Evolutionary conservation across 1,139 yeast genomes (phyloP), one percentile per base, ranked within the genome.

Genomic region (Yamadazyma triangularis): DNA sequence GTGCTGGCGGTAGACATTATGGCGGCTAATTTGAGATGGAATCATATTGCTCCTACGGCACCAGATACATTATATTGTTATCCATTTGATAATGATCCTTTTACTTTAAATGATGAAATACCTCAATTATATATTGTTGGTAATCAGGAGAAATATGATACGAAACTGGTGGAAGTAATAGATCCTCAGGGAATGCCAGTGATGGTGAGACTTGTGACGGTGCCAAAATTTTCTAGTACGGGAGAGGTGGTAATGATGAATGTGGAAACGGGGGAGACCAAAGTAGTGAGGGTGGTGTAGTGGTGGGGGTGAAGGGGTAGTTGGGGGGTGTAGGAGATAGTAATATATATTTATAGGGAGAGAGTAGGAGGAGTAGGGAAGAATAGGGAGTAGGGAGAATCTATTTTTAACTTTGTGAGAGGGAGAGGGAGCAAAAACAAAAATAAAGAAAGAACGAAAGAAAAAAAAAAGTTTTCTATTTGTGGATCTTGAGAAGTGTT

Each of bases 21-120:
- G 65, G 83, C 79, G 42, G 69, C 78, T 6, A 81, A 85, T 1
- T 53, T 93, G 24, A 60, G 66, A 32, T 91, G 96, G 95, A 91
- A 87, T 44, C 86, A 86, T 46, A 65, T 86, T 23, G 81, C 87
- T 0, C 98, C 98, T 2, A 88, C 97, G 0, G 95, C 96, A 1
- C 99, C 99, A 0, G 98, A 91, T 49, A 93, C 99, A 0, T 60
- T 91, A 26, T 84, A 85, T 64, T 81, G 95, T 41, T 88, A 87
- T 46, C 97, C 99, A 1, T 89, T 70, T 48, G 71, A 74, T n/a
- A 75, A 79, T 26, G 98, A 93, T 54, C 97, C 97, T 2, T 88
- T 91, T 54, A 70, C 86, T 3, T 51, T 91, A 21, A 36, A 33
- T 9, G 62, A 62, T 4, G 84, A 82, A 47, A 73, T 85, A 13